Conservation (phyloP, 2,329 filamentous ascomycete species). For the Fusarium kyushuense region DNA sequence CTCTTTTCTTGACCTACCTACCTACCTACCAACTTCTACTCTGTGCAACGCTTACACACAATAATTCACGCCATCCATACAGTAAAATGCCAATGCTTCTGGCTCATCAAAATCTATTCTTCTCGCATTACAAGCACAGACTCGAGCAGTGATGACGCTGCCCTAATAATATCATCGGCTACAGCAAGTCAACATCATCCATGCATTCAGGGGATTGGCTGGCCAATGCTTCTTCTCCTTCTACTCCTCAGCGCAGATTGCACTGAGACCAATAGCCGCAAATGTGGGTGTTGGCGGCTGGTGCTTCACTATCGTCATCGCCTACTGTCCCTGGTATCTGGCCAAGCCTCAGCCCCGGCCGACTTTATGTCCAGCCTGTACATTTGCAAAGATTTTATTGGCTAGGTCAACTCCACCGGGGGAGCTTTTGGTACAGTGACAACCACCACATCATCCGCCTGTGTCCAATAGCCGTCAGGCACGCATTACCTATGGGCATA, state of each 20-base stretch:
- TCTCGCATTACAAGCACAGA: conserved; percentile 18
- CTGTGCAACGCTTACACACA: neutral
- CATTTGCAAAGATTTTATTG: conserved; percentile 16
- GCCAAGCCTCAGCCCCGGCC: conserved; percentile 36
- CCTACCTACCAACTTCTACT: neutral
- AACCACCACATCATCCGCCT: conserved; percentile 22
- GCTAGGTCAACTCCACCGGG: conserved; percentile 17
- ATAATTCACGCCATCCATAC: neutral
- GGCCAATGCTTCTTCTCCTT: conserved; percentile 37
- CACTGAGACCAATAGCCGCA: conserved; percentile 36
- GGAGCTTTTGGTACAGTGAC: conserved; percentile 24
- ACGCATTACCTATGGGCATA: conserved; percentile 19
- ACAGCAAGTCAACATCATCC: conserved; percentile 32
- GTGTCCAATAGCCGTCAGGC: conserved; percentile 32
- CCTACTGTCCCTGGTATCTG: conserved; percentile 25
- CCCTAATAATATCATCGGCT: conserved; percentile 28
- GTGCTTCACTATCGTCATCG: conserved; percentile 38
- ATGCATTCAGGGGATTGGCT: conserved; percentile 42
- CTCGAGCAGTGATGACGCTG: conserved; percentile 19
- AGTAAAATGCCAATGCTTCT: neutral
- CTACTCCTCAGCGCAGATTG: conserved; percentile 39
- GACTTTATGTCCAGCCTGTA: neutral
- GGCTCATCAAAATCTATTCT: neutral
- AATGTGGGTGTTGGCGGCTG: conserved; percentile 34
- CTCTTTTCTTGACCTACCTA: conserved; percentile 1